These are phyloP conservation scores for Arachis stenosperma DNA, from an alignment of 306 rosid genomes.

Conservation along the genomic window DNA sequence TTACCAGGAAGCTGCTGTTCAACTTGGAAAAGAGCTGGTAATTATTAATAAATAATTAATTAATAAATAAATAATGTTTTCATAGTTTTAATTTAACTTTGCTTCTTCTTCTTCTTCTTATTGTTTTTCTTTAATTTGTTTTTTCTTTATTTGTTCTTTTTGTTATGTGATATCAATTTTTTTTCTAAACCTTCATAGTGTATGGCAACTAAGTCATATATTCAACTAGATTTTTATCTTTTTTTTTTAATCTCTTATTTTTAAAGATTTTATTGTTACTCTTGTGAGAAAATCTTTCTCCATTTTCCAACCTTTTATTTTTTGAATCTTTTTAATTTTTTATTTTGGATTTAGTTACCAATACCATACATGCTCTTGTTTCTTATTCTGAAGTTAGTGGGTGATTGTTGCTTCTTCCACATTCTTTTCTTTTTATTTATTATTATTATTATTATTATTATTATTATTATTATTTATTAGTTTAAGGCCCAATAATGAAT, in stretches of 20 bases:
- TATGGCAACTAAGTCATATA: too few relatives aligned
- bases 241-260: too few relatives aligned
- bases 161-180: too few relatives aligned
- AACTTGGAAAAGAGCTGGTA: conserved; percentile 92
- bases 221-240: too few relatives aligned
- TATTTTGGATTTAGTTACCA: neutral
- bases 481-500: conserved; percentile 14
- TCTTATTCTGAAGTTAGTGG: neutral
- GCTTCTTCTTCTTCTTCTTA: neutral
- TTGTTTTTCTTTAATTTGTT: too few relatives aligned
- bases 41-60: neutral
- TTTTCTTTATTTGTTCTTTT: too few relatives aligned
- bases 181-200: too few relatives aligned
- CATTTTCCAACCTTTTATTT: neutral
- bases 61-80: neutral
- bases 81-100: neutral
- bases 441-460: too few relatives aligned
- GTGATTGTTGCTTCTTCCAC: conserved; percentile 22
- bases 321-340: neutral
- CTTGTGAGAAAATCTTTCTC: neutral
- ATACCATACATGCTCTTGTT: neutral
- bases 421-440: neutral
- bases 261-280: too few relatives aligned
- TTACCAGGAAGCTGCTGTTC: conserved; percentile 93
- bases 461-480: neutral